phyloP scores from a whole-genome alignment of 2,329 filamentous ascomycete species.

The Epichloe aotearoae region DNA sequence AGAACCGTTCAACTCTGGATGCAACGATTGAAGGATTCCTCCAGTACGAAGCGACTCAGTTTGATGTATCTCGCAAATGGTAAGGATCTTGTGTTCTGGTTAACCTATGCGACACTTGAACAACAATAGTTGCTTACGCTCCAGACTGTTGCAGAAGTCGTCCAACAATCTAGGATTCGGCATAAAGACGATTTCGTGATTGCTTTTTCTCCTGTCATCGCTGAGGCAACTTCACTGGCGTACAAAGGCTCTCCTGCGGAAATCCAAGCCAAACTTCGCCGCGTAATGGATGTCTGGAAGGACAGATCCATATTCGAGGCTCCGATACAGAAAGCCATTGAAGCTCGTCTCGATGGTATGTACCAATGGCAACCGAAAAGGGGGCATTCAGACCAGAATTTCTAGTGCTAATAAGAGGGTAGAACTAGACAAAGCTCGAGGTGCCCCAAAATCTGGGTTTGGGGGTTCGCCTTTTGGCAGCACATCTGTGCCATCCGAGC shows the following conservation, averaged over 20 bases:
- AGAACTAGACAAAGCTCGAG: slow-evolving; percentile 52
- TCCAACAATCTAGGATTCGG: slow-evolving; percentile 87
- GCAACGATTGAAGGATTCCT: slow-evolving; percentile 75
- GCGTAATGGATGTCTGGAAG: slow-evolving; percentile 92
- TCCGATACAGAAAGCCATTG: slow-evolving; percentile 68
- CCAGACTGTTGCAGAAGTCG: slow-evolving; percentile 58
- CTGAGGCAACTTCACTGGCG: slow-evolving; percentile 77
- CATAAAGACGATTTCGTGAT: slow-evolving; percentile 85
- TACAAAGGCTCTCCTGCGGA: slow-evolving; percentile 83
- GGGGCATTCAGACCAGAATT: background rate
- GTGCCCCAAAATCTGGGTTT: slow-evolving; percentile 36
- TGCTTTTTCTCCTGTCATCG: slow-evolving; percentile 83
- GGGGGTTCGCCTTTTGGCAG: slow-evolving; percentile 45
- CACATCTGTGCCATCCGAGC: slow-evolving; percentile 57
- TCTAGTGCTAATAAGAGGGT: background rate
- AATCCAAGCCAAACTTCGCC: slow-evolving; percentile 72
- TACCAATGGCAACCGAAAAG: background rate
- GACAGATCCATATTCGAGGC: slow-evolving; percentile 72
- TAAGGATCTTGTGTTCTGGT: slow-evolving; percentile 28
- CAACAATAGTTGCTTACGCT: background rate
- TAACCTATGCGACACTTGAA: background rate
- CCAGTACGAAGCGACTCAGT: slow-evolving; percentile 74
- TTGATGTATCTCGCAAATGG: slow-evolving; percentile 92
- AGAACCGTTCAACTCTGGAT: slow-evolving; percentile 87
- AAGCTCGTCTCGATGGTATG: slow-evolving; percentile 65